Percentiles rank a stretch among this genome's conserved stretches.
Evolutionary conservation across 192 early-diverging fungal genomes (phyloP).

Genomic region (Entomortierella parvispora): DNA sequence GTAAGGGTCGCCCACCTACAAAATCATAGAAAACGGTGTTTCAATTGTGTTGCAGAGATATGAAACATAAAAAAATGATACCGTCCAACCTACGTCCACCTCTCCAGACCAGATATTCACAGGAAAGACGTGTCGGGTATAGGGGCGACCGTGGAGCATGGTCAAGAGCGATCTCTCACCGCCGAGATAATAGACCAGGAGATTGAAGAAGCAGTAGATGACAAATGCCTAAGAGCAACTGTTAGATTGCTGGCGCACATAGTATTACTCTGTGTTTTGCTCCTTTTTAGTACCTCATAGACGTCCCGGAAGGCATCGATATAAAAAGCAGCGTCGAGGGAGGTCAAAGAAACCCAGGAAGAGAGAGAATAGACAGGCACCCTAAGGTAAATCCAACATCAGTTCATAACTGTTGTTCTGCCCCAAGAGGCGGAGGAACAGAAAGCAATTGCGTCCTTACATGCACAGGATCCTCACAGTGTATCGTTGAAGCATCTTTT

Average conservation of each 20-base stretch:
- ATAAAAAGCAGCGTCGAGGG: slow-evolving; percentile 80
- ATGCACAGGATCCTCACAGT: not conserved
- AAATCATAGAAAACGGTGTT: not conserved
- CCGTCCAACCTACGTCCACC: slow-evolving; percentile 66
- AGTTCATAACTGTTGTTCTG: no score
- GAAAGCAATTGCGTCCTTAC: not conserved
- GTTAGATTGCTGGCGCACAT: no score
- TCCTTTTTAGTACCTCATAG: slow-evolving; percentile 67
- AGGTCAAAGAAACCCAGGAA: slow-evolving; percentile 80
- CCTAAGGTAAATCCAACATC: slow-evolving; percentile 48
- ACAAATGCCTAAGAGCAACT: slow-evolving; percentile 90
- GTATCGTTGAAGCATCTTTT: not conserved
- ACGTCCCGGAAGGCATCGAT: slow-evolving; percentile 92
- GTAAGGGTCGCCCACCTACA: slow-evolving; percentile 83
- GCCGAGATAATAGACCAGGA: slow-evolving; percentile 86
- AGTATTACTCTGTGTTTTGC: no score
- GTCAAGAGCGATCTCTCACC: slow-evolving; percentile 87
- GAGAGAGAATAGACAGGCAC: slow-evolving; percentile 91
- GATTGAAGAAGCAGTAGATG: slow-evolving; percentile 91
- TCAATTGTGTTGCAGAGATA: no score
- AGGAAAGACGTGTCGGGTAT: slow-evolving; percentile 86
- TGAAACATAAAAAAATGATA: not conserved
- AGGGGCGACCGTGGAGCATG: slow-evolving; percentile 76
- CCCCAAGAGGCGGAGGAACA: no score
- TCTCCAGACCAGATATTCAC: slow-evolving; percentile 73